Percentiles rank a stretch among this genome's conserved stretches.
Evolutionary conservation across 345 rosid species (phyloP).

Genomic region (Turnera subulata): DNA sequence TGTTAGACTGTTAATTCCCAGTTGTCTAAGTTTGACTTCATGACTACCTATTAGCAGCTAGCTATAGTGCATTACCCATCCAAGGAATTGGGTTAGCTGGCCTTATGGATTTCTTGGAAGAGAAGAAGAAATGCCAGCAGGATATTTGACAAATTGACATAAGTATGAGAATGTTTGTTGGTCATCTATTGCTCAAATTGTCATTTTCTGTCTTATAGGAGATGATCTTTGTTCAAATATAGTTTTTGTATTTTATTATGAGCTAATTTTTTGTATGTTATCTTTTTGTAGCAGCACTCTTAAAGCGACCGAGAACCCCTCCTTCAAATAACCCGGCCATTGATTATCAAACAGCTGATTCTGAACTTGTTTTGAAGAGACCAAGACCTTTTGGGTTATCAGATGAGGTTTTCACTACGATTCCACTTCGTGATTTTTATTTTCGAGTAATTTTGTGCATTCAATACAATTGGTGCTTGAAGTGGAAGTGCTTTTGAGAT

Average conservation of each 20-base stretch:
- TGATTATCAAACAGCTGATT: conserved; percentile 82
- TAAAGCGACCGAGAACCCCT: conserved; percentile 74
- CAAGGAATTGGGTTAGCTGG: too few relatives aligned
- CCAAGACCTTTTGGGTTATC: conserved; percentile 62
- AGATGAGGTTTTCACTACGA: conserved; percentile 51
- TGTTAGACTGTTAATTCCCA: too few relatives aligned
- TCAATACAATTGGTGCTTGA: too few relatives aligned
- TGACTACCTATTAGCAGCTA: too few relatives aligned
- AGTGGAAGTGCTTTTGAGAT: too few relatives aligned
- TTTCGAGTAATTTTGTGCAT: neutral
- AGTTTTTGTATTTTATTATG: neutral
- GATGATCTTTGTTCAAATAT: neutral
- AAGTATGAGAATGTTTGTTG: neutral
- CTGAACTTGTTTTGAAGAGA: conserved; percentile 69
- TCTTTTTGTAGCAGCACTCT: conserved; percentile 42
- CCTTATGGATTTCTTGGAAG: too few relatives aligned
- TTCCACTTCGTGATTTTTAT: neutral
- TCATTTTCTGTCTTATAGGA: neutral
- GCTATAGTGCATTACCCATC: too few relatives aligned
- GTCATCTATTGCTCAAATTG: neutral
- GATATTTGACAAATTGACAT: too few relatives aligned
- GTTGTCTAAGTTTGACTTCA: too few relatives aligned
- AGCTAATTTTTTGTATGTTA: neutral
- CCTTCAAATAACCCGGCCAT: conserved; percentile 45
- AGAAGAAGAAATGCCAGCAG: too few relatives aligned